These are phyloP conservation scores for Loxodes magnus DNA, from an alignment of 73 alveolate species.

Conservation along the genomic window DNA sequence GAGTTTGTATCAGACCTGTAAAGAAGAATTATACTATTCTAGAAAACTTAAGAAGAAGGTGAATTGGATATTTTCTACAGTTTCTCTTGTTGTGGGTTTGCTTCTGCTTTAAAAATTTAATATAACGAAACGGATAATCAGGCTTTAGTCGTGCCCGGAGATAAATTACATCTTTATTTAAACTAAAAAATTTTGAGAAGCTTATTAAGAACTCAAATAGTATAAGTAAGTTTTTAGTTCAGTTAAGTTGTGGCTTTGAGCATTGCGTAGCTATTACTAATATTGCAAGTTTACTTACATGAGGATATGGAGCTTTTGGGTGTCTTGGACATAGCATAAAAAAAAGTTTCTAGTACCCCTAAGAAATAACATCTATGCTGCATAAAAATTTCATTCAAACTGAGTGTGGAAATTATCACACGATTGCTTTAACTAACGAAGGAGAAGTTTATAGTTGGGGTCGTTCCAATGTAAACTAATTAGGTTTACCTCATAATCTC, in stretches of 20 bases:
- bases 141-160: no score
- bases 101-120: no score
- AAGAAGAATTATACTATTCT: no score
- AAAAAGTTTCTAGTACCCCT: slow-evolving; percentile 23
- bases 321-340: slow-evolving; percentile 51
- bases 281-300: slow-evolving; percentile 26
- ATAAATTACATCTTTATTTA: no score
- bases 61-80: no score
- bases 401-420: slow-evolving; percentile 54
- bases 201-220: no score
- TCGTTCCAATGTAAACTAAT: slow-evolving; percentile 44
- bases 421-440: slow-evolving; percentile 14
- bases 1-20: no score
- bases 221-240: not conserved
- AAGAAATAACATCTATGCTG: slow-evolving; percentile 1
- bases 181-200: no score
- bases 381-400: slow-evolving; percentile 4
- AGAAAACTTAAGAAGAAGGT: no score
- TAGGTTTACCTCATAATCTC: slow-evolving; percentile 20
- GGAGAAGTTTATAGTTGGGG: slow-evolving; percentile 43
- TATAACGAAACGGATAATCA: no score
- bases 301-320: slow-evolving; percentile 71
- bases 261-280: slow-evolving; percentile 29
- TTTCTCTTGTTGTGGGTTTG: no score
- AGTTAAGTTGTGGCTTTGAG: slow-evolving; percentile 39